Evolutionary conservation across 202 grass and related monocot genomes (phyloP).

Genomic region (Carex sylvatica): DNA sequence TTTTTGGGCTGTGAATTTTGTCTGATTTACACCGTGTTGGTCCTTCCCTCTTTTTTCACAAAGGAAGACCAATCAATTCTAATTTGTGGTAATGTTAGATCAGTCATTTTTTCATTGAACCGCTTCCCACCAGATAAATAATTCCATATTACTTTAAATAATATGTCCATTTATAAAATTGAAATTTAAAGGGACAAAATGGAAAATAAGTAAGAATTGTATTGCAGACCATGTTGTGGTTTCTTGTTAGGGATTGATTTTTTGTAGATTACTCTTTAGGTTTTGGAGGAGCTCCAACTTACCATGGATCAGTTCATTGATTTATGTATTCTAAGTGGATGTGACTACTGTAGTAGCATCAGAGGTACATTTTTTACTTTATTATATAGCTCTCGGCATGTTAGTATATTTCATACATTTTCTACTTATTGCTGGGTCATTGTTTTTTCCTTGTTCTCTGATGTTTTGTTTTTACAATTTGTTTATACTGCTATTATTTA

Average conservation of each 20-base stretch:
- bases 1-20: not conserved
- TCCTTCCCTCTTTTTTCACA: constrained; percentile 2
- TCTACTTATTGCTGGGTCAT: constrained; percentile 15
- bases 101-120: not conserved
- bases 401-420: constrained; percentile 10
- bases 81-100: not conserved
- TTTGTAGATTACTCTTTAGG: constrained; percentile 34
- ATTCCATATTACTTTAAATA: not conserved
- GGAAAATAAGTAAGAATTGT: not conserved
- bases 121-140: not conserved
- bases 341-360: constrained; percentile 93
- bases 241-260: not conserved
- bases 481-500: constrained; percentile 18
- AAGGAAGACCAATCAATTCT: not conserved
- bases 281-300: constrained; percentile 79
- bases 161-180: not conserved
- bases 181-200: not conserved
- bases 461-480: constrained; percentile 4
- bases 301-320: constrained; percentile 96
- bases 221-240: not conserved
- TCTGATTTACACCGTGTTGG: not conserved
- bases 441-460: constrained; percentile 20
- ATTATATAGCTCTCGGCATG: not conserved
- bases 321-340: constrained; percentile 90
- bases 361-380: constrained; percentile 49